Percentiles rank a stretch among this genome's conserved stretches.
Evolutionary conservation across 1,284 basidiomycete species (phyloP).

Genomic region (Fomitopsis schrenkii): DNA sequence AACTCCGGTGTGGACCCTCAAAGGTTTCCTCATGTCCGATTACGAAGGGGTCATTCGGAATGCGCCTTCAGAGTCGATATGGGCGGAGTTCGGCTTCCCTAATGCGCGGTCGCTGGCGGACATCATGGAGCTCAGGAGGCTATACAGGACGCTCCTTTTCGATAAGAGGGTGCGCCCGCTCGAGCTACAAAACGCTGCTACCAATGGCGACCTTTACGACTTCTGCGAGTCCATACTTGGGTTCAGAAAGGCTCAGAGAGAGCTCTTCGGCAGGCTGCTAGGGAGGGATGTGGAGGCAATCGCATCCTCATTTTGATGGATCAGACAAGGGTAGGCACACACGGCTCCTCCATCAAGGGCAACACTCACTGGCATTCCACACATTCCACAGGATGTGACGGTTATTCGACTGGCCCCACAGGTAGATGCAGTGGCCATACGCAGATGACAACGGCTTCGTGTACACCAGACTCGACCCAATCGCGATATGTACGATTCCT

Average conservation of each 20-base stretch:
- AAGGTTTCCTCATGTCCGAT: conserved; percentile 24
- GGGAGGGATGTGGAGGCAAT: not conserved
- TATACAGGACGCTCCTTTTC: conserved; percentile 30
- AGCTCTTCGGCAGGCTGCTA: conserved; percentile 12
- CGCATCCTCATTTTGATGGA: too few species aligned
- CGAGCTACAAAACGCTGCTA: conserved; percentile 31
- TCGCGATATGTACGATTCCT: too few species aligned
- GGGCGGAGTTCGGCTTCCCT: conserved; percentile 34
- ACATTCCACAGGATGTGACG: too few species aligned
- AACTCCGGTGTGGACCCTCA: conserved; percentile 37
- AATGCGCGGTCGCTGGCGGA: conserved; percentile 20
- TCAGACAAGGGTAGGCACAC: too few species aligned
- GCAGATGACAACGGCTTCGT: too few species aligned
- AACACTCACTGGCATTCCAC: too few species aligned
- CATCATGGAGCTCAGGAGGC: conserved; percentile 20
- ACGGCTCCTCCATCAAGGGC: too few species aligned
- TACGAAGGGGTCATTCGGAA: conserved; percentile 1
- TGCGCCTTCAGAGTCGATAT: conserved; percentile 6
- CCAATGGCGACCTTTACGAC: conserved; percentile 29
- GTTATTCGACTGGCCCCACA: too few species aligned
- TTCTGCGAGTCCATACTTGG: conserved; percentile 13
- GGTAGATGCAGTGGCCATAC: too few species aligned
- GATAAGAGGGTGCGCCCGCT: conserved; percentile 21
- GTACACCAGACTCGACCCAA: too few species aligned
- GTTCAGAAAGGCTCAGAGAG: conserved; percentile 4